Evolutionary conservation across 2,329 filamentous ascomycete genomes (phyloP).

Genomic region (Beauveria varroae): DNA sequence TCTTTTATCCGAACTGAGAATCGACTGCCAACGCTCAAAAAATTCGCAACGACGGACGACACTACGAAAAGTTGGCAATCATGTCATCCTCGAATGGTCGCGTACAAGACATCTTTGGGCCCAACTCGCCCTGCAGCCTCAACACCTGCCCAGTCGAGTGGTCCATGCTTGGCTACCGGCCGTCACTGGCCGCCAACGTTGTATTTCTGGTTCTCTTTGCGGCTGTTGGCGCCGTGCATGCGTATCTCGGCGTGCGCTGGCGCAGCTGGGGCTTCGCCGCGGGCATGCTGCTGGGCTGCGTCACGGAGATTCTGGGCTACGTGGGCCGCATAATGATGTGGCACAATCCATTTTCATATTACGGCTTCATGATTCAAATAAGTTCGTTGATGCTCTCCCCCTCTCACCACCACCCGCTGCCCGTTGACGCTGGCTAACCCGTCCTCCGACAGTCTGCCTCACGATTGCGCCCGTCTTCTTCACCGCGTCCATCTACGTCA

Average conservation of each 20-base stretch:
- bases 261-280: constrained; percentile 40
- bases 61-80: too few relatives aligned
- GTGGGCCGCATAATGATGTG: constrained; percentile 50
- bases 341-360: constrained; percentile 50
- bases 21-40: not conserved
- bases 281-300: constrained; percentile 48
- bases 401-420: not conserved
- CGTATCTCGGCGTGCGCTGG: constrained; percentile 38
- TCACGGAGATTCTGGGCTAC: constrained; percentile 56
- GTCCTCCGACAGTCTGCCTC: constrained; percentile 38
- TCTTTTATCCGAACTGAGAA: too few relatives aligned
- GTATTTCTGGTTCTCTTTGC: constrained; percentile 44
- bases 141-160: constrained; percentile 37
- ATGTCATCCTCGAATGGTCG: not conserved
- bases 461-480: constrained; percentile 42
- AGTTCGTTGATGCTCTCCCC: constrained; percentile 28
- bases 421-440: not conserved
- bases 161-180: constrained; percentile 47
- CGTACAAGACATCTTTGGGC: constrained; percentile 28
- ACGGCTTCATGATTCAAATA: constrained; percentile 60
- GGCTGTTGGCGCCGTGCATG: constrained; percentile 32
- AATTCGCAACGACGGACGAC: not conserved
- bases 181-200: constrained; percentile 45
- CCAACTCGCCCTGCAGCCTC: constrained; percentile 38
- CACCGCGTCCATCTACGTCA: constrained; percentile 60